These are phyloP conservation scores for Gynandropsis gynandra DNA, from an alignment of 345 rosid genomes.

Conservation along the genomic window DNA sequence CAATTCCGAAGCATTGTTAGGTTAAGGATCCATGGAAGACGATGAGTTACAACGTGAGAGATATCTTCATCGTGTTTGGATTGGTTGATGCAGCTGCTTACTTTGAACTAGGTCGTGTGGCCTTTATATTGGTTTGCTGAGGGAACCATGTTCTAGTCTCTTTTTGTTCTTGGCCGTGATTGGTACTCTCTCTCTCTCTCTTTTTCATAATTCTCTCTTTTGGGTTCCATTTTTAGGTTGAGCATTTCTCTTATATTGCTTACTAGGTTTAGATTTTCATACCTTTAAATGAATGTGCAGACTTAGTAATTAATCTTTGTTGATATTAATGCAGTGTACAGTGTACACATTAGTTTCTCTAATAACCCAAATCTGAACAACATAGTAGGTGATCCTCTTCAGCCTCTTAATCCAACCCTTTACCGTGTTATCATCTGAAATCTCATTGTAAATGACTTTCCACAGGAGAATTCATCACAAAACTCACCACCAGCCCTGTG, in stretches of 20 bases:
- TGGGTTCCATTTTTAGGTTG: too few relatives aligned
- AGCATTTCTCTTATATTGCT: too few relatives aligned
- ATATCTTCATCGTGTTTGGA: slow-evolving; percentile 54
- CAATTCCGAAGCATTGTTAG: slow-evolving; percentile 92
- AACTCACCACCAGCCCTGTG: slow-evolving; percentile 92
- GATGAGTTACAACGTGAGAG: slow-evolving; percentile 69
- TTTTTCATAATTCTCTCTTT: too few relatives aligned
- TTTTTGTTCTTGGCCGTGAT: slow-evolving; percentile 95
- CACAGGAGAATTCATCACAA: slow-evolving; percentile 91
- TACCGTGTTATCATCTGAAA: background rate
- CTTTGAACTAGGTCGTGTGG: slow-evolving; percentile 68
- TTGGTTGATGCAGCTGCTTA: slow-evolving; percentile 69
- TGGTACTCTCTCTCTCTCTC: slow-evolving; percentile 53
- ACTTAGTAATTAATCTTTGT: background rate
- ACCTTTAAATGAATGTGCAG: background rate
- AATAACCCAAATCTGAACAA: slow-evolving; percentile 56
- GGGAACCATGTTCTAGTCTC: slow-evolving; percentile 97
- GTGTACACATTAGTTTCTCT: slow-evolving; percentile 93
- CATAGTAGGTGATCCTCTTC: slow-evolving; percentile 61
- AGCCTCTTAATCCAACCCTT: background rate
- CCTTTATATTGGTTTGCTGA: slow-evolving; percentile 88
- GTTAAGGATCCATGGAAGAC: slow-evolving; percentile 78
- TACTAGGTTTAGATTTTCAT: background rate
- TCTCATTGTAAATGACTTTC: slow-evolving; percentile 9
- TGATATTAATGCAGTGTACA: slow-evolving; percentile 42